Evolutionary conservation across 78 protist species (phyloP).

Genomic region (Chrysochromulina parva): DNA sequence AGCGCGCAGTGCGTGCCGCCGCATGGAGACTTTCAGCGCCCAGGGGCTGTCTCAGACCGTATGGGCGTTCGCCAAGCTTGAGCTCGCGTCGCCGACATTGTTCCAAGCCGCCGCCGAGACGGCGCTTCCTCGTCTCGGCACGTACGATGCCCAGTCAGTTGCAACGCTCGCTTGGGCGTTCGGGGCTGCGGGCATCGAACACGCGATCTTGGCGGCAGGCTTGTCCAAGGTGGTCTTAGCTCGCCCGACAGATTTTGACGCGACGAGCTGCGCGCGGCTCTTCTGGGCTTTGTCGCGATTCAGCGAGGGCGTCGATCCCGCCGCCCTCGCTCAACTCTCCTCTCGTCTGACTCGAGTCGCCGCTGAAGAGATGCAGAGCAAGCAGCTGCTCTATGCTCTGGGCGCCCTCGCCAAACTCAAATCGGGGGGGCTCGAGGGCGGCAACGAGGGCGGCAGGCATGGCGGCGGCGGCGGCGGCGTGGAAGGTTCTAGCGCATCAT

Average conservation of each 20-base stretch:
- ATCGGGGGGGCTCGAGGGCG: not conserved
- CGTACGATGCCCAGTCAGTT: not conserved
- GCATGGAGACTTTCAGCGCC: not conserved
- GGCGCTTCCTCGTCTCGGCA: not conserved
- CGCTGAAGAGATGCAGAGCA: not conserved
- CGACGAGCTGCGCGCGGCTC: not conserved
- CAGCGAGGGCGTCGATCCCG: not conserved
- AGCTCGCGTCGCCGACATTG: not conserved
- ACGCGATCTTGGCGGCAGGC: not conserved
- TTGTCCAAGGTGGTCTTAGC: not conserved
- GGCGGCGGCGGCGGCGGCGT: no score
- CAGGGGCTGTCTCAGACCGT: not conserved
- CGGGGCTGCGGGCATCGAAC: not conserved
- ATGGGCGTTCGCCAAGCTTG: not conserved
- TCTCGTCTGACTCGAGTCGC: not conserved
- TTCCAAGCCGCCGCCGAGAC: not conserved
- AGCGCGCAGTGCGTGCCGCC: not conserved
- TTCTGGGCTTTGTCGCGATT: not conserved
- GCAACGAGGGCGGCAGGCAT: no score
- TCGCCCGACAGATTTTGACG: not conserved
- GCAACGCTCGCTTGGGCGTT: not conserved
- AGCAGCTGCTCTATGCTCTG: conserved; percentile 20
- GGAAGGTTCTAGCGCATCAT: no score
- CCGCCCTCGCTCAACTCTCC: not conserved
- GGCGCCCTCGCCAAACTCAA: not conserved